These are phyloP conservation scores for Nymphaea thermarum DNA, from an alignment of 164 flowering plant species.

Conservation along the genomic window DNA sequence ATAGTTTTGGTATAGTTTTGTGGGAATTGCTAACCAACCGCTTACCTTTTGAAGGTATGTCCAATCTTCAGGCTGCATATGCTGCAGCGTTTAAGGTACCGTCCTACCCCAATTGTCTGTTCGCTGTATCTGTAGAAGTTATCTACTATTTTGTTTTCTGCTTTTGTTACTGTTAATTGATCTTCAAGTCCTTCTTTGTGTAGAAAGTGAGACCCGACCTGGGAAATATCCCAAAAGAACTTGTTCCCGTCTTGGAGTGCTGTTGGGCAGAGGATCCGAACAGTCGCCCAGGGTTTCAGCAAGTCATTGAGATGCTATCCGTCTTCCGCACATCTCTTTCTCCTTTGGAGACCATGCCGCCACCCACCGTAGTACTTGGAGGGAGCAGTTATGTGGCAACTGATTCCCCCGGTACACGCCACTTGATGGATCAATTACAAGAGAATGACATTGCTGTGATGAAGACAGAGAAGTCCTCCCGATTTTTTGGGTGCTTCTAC, in stretches of 20 bases:
- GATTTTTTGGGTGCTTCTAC: slow-evolving; percentile 9
- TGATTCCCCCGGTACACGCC: slow-evolving; percentile 16
- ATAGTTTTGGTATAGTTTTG: slow-evolving; percentile 57
- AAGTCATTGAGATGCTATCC: slow-evolving; percentile 21
- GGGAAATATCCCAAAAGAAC: slow-evolving; percentile 33
- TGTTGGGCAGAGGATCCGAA: slow-evolving; percentile 67
- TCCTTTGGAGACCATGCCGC: slow-evolving; percentile 5
- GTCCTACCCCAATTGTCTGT: neutral
- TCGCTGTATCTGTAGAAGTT: no score
- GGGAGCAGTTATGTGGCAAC: slow-evolving; percentile 1
- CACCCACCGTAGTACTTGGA: slow-evolving; percentile 3
- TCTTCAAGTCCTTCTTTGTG: neutral
- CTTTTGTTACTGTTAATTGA: no score
- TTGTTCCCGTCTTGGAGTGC: slow-evolving; percentile 32
- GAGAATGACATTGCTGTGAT: slow-evolving; percentile 1
- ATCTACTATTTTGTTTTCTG: neutral
- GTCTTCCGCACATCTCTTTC: slow-evolving; percentile 9
- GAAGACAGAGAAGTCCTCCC: slow-evolving; percentile 7
- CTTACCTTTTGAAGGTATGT: slow-evolving; percentile 46
- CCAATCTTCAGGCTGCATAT: slow-evolving; percentile 37
- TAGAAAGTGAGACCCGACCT: slow-evolving; percentile 53
- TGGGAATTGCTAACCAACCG: slow-evolving; percentile 59
- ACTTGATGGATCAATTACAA: slow-evolving; percentile 8
- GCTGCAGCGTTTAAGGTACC: slow-evolving; percentile 34
- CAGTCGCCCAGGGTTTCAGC: slow-evolving; percentile 40